Conservation (phyloP, 257 asterid species). For the Nicotiana paniculata region DNA sequence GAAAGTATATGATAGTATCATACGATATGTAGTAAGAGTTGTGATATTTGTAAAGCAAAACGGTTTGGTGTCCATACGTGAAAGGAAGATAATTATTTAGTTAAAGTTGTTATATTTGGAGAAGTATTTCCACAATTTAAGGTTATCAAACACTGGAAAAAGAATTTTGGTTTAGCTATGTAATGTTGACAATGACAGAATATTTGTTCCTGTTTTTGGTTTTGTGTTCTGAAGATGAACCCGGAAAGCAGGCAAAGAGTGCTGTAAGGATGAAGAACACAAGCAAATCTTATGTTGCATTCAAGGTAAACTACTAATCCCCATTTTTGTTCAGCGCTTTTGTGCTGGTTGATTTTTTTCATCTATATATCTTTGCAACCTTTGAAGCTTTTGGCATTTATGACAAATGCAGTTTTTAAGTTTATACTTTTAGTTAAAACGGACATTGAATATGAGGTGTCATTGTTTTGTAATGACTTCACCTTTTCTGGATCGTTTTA, state of each 20-base stretch:
- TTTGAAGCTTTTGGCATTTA: not conserved
- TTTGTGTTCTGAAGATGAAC: conserved; percentile 19
- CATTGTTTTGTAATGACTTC: not conserved
- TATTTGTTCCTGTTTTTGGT: not conserved
- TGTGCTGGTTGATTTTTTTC: too few species aligned
- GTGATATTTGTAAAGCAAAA: not conserved
- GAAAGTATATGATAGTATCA: not conserved
- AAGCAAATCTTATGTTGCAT: conserved; percentile 18
- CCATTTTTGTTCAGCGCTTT: not conserved
- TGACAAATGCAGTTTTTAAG: not conserved
- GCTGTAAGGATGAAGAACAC: conserved; percentile 18
- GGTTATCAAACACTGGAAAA: not conserved
- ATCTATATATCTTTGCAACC: not conserved
- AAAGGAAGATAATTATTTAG: not conserved
- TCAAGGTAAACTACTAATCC: conserved; percentile 6
- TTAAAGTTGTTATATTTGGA: not conserved
- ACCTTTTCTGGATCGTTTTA: not conserved
- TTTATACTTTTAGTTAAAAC: not conserved
- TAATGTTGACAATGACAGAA: conserved; percentile 1
- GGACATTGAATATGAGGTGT: not conserved
- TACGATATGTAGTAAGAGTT: not conserved
- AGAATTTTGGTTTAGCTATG: conserved; percentile 4
- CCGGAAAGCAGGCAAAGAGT: conserved; percentile 23
- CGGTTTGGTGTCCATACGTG: not conserved
- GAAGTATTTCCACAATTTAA: not conserved